A percentile compares a stretch with the other conserved stretches of the same genome.
Conservation (phyloP, 352 stramenopile species). For the Globisporangium rhizosaccharum region DNA sequence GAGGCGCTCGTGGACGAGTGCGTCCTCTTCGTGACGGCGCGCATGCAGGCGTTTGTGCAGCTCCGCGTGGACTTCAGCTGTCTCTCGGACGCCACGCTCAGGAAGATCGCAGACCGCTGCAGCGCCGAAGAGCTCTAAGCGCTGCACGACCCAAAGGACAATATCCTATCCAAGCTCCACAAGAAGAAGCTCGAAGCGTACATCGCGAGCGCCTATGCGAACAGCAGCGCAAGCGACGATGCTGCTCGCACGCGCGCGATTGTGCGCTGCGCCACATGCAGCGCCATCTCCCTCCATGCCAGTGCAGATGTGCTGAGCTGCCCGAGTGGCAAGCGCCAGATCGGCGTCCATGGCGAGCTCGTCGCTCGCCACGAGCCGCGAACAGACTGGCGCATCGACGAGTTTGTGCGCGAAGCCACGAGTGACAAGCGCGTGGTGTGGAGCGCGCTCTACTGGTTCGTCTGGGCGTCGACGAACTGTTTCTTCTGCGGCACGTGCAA, state of each 20-base stretch:
- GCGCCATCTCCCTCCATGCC: slow-evolving; percentile 30
- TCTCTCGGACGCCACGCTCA: slow-evolving; percentile 67
- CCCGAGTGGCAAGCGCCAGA: slow-evolving; percentile 25
- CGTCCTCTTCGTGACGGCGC: slow-evolving; percentile 59
- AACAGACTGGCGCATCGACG: slow-evolving; percentile 34
- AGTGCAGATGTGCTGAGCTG: slow-evolving; percentile 26
- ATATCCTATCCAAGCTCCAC: slow-evolving; percentile 81
- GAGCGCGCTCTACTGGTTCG: slow-evolving; percentile 71
- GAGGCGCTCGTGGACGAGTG: slow-evolving; percentile 82
- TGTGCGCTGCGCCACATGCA: slow-evolving; percentile 40
- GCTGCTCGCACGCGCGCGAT: slow-evolving; percentile 9
- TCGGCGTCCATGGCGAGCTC: slow-evolving; percentile 47
- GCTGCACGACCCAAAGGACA: slow-evolving; percentile 81
- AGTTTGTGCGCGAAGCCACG: slow-evolving; percentile 35
- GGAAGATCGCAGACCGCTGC: slow-evolving; percentile 64
- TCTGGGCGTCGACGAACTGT: slow-evolving; percentile 62
- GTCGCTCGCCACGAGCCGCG: slow-evolving; percentile 37
- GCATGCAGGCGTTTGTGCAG: slow-evolving; percentile 79
- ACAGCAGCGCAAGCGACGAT: neutral
- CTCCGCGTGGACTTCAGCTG: slow-evolving; percentile 86
- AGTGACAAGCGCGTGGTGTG: slow-evolving; percentile 44
- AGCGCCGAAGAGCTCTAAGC: slow-evolving; percentile 48
- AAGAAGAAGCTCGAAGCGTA: slow-evolving; percentile 76
- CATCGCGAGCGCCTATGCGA: slow-evolving; percentile 29
- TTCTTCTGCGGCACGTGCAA: slow-evolving; percentile 54